These are phyloP conservation scores for Coffea eugenioides DNA, from an alignment of 257 asterid species.

Conservation along the genomic window DNA sequence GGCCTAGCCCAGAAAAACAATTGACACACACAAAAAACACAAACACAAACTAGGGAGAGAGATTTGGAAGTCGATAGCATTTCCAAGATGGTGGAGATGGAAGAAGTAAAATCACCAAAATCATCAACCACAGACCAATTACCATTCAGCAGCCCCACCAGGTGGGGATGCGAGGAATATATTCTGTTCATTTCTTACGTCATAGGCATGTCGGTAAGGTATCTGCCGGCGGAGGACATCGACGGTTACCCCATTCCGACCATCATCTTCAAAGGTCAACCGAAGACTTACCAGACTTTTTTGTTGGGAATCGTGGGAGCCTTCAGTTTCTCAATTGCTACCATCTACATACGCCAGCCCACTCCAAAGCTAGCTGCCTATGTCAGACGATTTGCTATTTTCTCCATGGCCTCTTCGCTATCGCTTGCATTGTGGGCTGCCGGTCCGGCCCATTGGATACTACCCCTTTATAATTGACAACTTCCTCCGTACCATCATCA, in stretches of 20 bases:
- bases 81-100: not conserved
- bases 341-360: not conserved
- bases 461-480: too few relatives aligned
- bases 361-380: not conserved
- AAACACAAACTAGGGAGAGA: not conserved
- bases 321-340: not conserved
- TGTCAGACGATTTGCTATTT: not conserved
- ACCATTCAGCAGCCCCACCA: not conserved
- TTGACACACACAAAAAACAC: not conserved
- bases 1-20: too few relatives aligned
- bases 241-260: conserved; percentile 9
- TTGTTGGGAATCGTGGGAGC: not conserved
- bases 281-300: conserved; percentile 7
- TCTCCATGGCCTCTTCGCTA: not conserved
- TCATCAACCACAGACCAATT: not conserved
- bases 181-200: not conserved
- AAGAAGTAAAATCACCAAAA: not conserved
- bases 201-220: not conserved
- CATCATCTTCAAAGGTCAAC: conserved; percentile 12
- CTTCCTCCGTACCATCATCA: not conserved
- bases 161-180: conserved; percentile 1
- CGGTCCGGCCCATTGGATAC: not conserved
- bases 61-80: not conserved
- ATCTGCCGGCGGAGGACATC: conserved; percentile 1
- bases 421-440: conserved; percentile 7